Evolutionary conservation across 495 filamentous ascomycete genomes (phyloP), one percentile per base, ranked within the genome.

Genomic region (Neurospora sp.): DNA sequence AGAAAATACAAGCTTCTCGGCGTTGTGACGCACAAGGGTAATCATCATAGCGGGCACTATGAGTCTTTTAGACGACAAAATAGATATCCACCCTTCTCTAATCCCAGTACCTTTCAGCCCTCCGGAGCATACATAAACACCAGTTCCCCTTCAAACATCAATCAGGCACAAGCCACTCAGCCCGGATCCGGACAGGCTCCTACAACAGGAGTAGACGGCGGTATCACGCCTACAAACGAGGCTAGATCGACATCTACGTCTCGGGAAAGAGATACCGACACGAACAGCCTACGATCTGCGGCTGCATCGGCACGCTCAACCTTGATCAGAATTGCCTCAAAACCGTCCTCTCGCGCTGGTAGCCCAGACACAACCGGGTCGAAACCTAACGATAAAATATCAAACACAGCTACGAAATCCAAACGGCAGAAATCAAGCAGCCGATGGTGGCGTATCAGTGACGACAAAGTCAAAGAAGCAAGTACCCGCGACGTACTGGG

Each of bases 371-470:
- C 71, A 59, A 70, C 39, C 17, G 28, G 21, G 37, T 45, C 34
- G 24, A 45, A 66, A 66, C 70, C 71, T 7, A 69, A 45, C 24
- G 39, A 36, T 13, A 34, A 37, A 11, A 59, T 28, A 21, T 34
- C 54, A 17, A 66, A 19, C 37, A 21, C 71, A 24, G 66, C 70
- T 2, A 37, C 72, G 9, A 80, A 84, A 31, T 72, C 86, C 24
- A 90, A 87, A 75, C 83, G 85, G 40, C 87, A 85, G 73, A 90
- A 90, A 77, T 88, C 84, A n/a, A 88, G 84, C 71, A 88, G 92
- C 76, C 88, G 92, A 24, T 99, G 96, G 96, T 99, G 96, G 96
- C 89, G 96, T 17, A 98, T 99, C 69, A 98, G 94, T 45, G 96
- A 99, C 79, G 96, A 98, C 42, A 98, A 98, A 79, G 88, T 98